These are phyloP conservation scores for Aechmea fasciata DNA, from an alignment of 176 grass and related monocot genomes.

Conservation along the genomic window DNA sequence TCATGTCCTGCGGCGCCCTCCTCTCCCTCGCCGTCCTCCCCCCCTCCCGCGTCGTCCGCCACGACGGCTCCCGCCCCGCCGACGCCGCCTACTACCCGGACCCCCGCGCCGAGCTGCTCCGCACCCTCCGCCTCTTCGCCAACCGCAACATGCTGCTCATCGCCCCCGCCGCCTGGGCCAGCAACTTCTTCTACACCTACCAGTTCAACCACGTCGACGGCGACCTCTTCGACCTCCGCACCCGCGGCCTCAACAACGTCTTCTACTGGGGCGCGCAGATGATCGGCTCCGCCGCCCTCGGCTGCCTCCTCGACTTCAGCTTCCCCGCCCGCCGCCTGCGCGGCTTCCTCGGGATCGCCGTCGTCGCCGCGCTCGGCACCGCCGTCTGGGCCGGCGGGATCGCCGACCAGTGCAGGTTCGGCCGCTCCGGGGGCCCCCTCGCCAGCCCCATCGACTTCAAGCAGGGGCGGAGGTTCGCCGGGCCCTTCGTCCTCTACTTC, in stretches of 20 bases:
- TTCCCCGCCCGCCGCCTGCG: constrained; percentile 55
- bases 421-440: neutral
- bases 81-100: constrained; percentile 35
- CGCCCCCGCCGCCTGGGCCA: constrained; percentile 66
- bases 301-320: constrained; percentile 71
- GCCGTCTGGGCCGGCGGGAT: constrained; percentile 79
- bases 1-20: constrained; percentile 54
- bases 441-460: constrained; percentile 55
- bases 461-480: constrained; percentile 27
- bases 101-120: constrained; percentile 31
- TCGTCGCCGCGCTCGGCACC: constrained; percentile 47
- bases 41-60: constrained; percentile 41
- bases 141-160: constrained; percentile 89
- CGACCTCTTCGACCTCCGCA: constrained; percentile 58
- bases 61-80: constrained; percentile 56
- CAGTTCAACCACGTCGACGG: constrained; percentile 98
- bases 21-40: constrained; percentile 53
- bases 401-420: constrained; percentile 51
- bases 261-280: constrained; percentile 99
- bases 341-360: constrained; percentile 30
- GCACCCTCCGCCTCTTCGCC: constrained; percentile 57
- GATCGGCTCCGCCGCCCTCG: constrained; percentile 58
- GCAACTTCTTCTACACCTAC: constrained; percentile 98
- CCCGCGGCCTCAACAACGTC: constrained; percentile 82
- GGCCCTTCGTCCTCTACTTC: constrained; percentile 79